phyloP scores from a whole-genome alignment of 2,329 filamentous ascomycete species.

The Knufia petricola region DNA sequence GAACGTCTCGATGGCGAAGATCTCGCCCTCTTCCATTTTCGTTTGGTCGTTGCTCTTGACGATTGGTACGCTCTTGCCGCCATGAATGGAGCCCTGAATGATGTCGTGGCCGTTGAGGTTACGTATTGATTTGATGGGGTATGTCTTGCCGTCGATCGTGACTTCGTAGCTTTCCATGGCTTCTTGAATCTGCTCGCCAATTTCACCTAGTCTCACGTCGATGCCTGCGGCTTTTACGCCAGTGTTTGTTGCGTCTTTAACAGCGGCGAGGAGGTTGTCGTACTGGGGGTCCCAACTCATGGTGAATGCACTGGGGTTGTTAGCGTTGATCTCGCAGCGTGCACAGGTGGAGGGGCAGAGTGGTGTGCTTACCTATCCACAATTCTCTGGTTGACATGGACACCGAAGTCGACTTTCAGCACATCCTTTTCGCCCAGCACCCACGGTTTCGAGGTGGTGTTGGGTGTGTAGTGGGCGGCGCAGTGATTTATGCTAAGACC shows the following conservation, averaged over 20 bases:
- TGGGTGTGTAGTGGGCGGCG: constrained; percentile 79
- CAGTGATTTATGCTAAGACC: constrained; percentile 77
- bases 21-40: constrained; percentile 96
- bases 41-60: constrained; percentile 80
- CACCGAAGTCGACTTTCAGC: constrained; percentile 65
- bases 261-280: constrained; percentile 63
- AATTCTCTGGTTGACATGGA: constrained; percentile 61
- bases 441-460: constrained; percentile 67
- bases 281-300: constrained; percentile 66
- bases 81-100: constrained; percentile 79
- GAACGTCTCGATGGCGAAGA: constrained; percentile 93
- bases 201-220: constrained; percentile 78
- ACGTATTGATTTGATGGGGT: constrained; percentile 74
- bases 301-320: constrained; percentile 55
- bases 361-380: constrained; percentile 56
- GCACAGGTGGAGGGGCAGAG: constrained; percentile 56
- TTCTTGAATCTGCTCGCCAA: constrained; percentile 76
- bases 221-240: constrained; percentile 84
- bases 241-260: constrained; percentile 64
- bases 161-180: constrained; percentile 90
- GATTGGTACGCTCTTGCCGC: constrained; percentile 86
- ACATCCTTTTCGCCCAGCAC: constrained; percentile 57
- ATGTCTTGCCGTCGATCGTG: constrained; percentile 66
- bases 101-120: constrained; percentile 89
- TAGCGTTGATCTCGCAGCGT: constrained; percentile 27